phyloP scores from a whole-genome alignment of 1,284 basidiomycete genomes.

The Laetiporus sulphureus region DNA sequence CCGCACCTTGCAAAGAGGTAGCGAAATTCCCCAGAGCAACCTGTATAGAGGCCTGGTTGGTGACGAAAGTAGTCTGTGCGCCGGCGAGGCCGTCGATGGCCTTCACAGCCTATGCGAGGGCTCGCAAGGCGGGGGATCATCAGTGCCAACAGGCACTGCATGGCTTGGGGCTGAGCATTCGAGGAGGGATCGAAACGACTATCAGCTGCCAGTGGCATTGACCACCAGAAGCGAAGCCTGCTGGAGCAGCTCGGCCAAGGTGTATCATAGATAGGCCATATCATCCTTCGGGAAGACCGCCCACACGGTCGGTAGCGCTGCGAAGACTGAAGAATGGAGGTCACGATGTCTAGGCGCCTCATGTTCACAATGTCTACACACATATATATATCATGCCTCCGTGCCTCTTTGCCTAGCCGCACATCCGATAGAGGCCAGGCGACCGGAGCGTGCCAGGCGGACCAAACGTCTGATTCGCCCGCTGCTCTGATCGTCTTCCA shows the following conservation, averaged over 20 bases:
- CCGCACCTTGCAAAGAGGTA: too few species aligned
- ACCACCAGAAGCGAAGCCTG: too few species aligned
- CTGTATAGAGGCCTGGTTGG: too few species aligned
- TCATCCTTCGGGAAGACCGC: conserved; percentile 13
- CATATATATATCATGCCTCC: too few species aligned
- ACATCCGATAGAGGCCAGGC: conserved; percentile 28
- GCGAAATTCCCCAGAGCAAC: too few species aligned
- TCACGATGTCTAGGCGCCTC: conserved; percentile 24
- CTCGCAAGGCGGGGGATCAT: conserved; percentile 70
- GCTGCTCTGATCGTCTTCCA: conserved; percentile 17
- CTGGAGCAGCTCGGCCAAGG: conserved; percentile 27
- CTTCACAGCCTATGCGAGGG: conserved; percentile 81
- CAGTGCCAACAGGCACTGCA: conserved; percentile 67
- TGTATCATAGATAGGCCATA: conserved; percentile 15
- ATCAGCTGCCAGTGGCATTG: conserved; percentile 83
- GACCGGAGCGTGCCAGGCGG: conserved; percentile 18
- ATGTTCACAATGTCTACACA: conserved; percentile 14
- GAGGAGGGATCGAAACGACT: conserved; percentile 27
- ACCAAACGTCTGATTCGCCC: conserved; percentile 11
- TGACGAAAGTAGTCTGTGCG: conserved; percentile 85
- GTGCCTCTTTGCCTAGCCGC: conserved; percentile 24
- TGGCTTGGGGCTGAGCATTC: conserved; percentile 47
- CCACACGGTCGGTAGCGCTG: conserved; percentile 12
- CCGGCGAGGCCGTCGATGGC: conserved; percentile 87
- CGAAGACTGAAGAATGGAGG: conserved; percentile 22